phyloP scores from a whole-genome alignment of 176 grass and related monocot species.

The Oryza meridionalis region DNA sequence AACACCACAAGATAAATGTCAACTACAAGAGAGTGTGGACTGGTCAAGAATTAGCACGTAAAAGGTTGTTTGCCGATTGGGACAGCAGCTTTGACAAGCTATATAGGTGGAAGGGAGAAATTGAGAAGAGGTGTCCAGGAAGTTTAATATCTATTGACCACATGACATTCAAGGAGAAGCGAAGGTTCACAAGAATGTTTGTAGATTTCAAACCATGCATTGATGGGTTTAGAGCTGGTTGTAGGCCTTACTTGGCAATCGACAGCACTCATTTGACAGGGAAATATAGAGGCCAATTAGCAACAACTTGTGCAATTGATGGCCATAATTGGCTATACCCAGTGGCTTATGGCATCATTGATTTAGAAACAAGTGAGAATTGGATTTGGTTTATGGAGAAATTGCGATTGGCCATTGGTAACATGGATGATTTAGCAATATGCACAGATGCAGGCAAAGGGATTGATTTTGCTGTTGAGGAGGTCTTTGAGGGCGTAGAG shows the following conservation, averaged over 20 bases:
- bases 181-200: no score
- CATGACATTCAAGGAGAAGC: no score
- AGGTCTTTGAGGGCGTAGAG: not conserved
- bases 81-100: no score
- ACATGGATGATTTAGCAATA: not conserved
- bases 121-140: no score
- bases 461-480: not conserved
- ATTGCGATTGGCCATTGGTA: not conserved
- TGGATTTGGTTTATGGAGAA: slow-evolving; percentile 5
- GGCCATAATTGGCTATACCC: not conserved
- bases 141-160: no score
- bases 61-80: no score
- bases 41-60: no score
- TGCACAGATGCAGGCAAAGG: not conserved
- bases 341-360: not conserved
- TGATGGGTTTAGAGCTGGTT: not conserved
- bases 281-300: not conserved
- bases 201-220: no score
- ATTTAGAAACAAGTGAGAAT: not conserved
- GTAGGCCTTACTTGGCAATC: not conserved
- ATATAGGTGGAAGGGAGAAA: no score
- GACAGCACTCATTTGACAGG: not conserved
- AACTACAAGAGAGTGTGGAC: no score
- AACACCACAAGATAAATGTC: no score
- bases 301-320: not conserved